Conservation (phyloP, 192 early-diverging fungal species). For the Linnemannia schmuckeri region DNA sequence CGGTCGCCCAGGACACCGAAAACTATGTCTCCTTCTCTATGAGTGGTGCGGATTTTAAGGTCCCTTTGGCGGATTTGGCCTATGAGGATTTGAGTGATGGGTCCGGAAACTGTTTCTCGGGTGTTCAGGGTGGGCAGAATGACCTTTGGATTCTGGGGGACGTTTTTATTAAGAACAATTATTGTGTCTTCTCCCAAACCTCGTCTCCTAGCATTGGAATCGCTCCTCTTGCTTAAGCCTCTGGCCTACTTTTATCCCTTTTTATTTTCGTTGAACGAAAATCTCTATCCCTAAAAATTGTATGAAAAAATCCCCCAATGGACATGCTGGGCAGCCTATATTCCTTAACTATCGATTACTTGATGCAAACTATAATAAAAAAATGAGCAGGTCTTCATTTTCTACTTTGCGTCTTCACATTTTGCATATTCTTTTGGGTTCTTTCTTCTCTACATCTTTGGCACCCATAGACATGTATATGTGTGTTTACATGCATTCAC, state of each 20-base stretch:
- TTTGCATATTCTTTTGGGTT: neutral
- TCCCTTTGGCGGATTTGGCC: conserved; percentile 51
- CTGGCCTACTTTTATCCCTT: neutral
- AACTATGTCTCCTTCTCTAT: conserved; percentile 53
- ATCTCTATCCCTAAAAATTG: neutral
- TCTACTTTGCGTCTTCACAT: neutral
- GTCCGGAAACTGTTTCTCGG: conserved; percentile 39
- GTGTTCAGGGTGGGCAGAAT: conserved; percentile 50
- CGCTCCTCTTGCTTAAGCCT: conserved; percentile 55
- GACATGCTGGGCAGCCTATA: neutral
- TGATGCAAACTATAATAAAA: neutral
- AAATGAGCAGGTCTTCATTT: neutral
- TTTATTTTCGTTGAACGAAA: neutral
- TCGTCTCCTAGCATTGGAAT: conserved; percentile 66
- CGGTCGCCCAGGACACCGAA: conserved; percentile 13
- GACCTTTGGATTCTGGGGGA: conserved; percentile 70
- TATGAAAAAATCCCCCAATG: neutral
- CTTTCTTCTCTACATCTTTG: neutral
- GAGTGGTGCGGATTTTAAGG: conserved; percentile 50
- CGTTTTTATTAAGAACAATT: conserved; percentile 76
- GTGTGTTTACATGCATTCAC: neutral
- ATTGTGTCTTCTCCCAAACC: conserved; percentile 73
- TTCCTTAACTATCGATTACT: neutral
- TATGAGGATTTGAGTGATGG: conserved; percentile 43
- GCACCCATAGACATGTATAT: neutral